These are phyloP conservation scores for Cryoendolithus antarcticus DNA, from an alignment of 2,329 filamentous ascomycete species.

Conservation along the genomic window DNA sequence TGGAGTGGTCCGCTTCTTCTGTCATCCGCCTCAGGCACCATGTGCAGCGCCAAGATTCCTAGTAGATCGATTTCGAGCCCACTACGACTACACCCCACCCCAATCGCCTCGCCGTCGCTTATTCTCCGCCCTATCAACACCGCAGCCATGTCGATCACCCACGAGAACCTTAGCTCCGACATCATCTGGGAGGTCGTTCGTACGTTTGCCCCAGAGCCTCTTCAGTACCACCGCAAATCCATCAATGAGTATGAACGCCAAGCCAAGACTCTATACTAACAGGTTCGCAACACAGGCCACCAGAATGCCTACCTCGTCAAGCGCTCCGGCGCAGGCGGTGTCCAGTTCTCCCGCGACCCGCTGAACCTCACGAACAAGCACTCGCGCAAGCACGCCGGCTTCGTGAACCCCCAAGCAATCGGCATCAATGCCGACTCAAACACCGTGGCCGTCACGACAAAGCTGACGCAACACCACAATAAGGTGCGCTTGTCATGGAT, in stretches of 20 bases:
- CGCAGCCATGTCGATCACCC: constrained; percentile 35
- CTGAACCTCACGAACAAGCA: constrained; percentile 88
- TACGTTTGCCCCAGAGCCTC: constrained; percentile 45
- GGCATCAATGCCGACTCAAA: constrained; percentile 61
- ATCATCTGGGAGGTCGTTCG: constrained; percentile 91
- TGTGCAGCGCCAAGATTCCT: too few species aligned
- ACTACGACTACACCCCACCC: too few species aligned
- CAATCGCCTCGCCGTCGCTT: too few species aligned
- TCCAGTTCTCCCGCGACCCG: constrained; percentile 87
- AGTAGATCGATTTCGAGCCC: too few species aligned
- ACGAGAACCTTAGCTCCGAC: constrained; percentile 67
- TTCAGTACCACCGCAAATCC: too few species aligned
- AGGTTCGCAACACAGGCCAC: constrained; percentile 46
- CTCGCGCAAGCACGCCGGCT: constrained; percentile 87
- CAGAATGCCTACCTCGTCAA: constrained; percentile 89
- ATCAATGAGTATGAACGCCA: neutral
- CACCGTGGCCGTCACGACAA: constrained; percentile 68
- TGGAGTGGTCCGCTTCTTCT: too few species aligned
- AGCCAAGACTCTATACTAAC: neutral
- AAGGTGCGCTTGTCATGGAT: too few species aligned
- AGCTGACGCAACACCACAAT: constrained; percentile 62
- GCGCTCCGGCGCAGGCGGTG: constrained; percentile 65
- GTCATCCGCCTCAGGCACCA: too few species aligned
- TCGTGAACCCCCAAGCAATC: constrained; percentile 74
- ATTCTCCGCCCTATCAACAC: too few species aligned